Base-by-base conservation (phyloP, 2,329 filamentous ascomycete genomes). In the Zasmidium cellare region DNA sequence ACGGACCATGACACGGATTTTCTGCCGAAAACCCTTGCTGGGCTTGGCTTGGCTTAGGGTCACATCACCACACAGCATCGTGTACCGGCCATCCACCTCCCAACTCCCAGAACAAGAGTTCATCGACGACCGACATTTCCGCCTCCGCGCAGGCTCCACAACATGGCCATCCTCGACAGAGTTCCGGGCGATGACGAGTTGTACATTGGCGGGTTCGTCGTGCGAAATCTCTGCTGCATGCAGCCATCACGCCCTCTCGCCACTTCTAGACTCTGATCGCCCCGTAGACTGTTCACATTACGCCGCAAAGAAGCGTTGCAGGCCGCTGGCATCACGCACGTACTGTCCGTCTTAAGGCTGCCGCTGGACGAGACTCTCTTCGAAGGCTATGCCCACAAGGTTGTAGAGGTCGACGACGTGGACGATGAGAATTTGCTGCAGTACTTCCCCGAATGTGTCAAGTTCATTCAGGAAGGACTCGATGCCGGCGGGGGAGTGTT, bases 371-470 rank as follows among this genome's bases (percentile, higher is more conserved):
- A 81, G 65, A 77, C 78, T 59, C 79, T 82, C 44, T 87, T 85
- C 69, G 80, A 83, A 62, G 79, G 82, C 45, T 69, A 58, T 72
- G 77, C 87, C 63, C 91, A 96, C 72, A 81, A 91, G 66, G 82
- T 86, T 60, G 88, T 97, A 63, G 88, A 96, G 64, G 86, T 97
- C 46, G 90, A 97, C 74, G 94, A 99, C 77, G 85, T 92, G 52
- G 90, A 93, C 19, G 91, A 97, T 69, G 88, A 92, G 66, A 91
- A 99, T 74, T 76, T 97, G 52, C 78, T 97, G 18, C 84, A 89
- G 61, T 87, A 96, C 74, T 88, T 97, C 60, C 85, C 92, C 6
- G 80, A 80, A 53, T 89, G 89, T 56, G 90, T 94, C 67, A 82
- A 81, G 49, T 99, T 96, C 75, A 96, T 97, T 66, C 85, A 93